A percentile compares a stretch with the other conserved stretches of the same genome.
Evolutionary conservation across 169 alveolate genomes (phyloP).

Genomic region (Fabrea salina): DNA sequence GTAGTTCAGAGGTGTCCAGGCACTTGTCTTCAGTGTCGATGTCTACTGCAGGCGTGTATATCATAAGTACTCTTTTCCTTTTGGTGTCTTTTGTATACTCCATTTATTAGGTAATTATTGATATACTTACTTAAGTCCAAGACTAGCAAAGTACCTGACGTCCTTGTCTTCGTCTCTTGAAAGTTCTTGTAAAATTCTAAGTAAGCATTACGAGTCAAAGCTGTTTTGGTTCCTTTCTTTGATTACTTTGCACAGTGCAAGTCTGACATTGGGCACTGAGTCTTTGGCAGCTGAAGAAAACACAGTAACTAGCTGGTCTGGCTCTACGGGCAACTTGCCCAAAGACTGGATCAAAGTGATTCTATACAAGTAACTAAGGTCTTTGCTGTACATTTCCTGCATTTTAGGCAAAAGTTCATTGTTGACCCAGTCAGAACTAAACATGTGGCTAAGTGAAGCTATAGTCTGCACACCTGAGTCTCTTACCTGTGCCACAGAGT

Average conservation of each 20-base stretch:
- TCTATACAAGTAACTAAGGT: constrained; percentile 60
- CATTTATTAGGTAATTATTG: not conserved
- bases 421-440: constrained; percentile 62
- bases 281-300: constrained; percentile 63
- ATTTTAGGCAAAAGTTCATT: constrained; percentile 54
- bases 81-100: too few species aligned
- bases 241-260: constrained; percentile 53
- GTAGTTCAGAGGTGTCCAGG: too few species aligned
- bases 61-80: too few species aligned
- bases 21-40: too few species aligned
- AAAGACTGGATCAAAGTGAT: constrained; percentile 52
- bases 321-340: not conserved
- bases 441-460: constrained; percentile 41
- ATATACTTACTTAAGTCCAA: not conserved
- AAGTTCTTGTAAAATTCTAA: constrained; percentile 32
- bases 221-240: not conserved
- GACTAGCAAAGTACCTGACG: constrained; percentile 61
- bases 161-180: constrained; percentile 67
- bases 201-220: not conserved
- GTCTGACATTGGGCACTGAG: constrained; percentile 68
- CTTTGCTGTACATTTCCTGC: constrained; percentile 51
- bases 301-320: constrained; percentile 54
- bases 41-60: too few species aligned
- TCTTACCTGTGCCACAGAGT: constrained; percentile 71
- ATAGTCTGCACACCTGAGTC: constrained; percentile 53